Evolutionary conservation across 2,329 filamentous ascomycete species (phyloP).

Genomic region (Stromatinia cepivora): DNA sequence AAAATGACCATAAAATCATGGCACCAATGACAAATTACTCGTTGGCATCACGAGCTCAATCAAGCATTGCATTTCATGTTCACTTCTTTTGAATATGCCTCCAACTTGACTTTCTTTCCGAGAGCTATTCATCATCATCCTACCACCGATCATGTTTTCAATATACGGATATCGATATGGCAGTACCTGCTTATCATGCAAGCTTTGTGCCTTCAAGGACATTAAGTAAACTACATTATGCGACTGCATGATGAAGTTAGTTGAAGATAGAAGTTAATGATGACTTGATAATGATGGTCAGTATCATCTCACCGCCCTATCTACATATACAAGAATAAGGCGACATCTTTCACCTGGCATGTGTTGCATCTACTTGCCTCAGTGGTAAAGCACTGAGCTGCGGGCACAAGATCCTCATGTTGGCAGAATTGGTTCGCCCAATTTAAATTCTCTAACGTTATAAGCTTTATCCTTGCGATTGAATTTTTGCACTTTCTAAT

Average conservation of each 20-base stretch:
- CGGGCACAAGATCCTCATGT: not conserved
- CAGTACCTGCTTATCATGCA: too few species aligned
- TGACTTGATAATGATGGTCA: not conserved
- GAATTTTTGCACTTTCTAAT: not conserved
- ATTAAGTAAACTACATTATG: not conserved
- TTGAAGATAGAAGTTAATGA: not conserved
- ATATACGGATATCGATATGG: not conserved
- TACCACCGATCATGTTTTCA: not conserved
- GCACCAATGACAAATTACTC: not conserved
- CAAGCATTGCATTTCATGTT: not conserved
- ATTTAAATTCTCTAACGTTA: constrained; percentile 10
- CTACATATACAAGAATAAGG: not conserved
- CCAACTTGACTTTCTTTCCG: not conserved
- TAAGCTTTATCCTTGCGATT: constrained; percentile 4
- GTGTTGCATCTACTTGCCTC: constrained; percentile 2
- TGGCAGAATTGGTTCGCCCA: not conserved
- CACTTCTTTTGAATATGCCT: not conserved
- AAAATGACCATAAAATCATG: not conserved
- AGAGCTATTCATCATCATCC: not conserved
- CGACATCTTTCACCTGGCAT: not conserved
- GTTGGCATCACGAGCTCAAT: not conserved
- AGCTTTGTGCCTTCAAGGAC: not conserved
- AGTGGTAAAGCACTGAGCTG: not conserved
- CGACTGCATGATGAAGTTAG: not conserved
- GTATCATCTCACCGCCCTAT: not conserved